Base-by-base conservation (phyloP, 805 yeast species). In the Zygosaccharomyces rouxii region DNA sequence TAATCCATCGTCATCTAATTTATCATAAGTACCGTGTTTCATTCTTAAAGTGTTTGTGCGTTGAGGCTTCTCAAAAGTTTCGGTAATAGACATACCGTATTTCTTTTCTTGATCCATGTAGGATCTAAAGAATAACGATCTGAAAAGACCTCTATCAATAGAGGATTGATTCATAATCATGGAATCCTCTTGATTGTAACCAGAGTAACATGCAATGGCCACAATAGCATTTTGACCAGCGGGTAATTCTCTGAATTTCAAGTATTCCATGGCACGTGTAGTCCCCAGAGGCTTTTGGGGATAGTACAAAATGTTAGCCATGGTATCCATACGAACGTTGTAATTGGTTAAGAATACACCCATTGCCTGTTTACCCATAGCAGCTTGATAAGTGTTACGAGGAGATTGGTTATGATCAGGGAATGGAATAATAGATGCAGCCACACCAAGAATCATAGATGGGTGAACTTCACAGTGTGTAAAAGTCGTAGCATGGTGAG, bases 341-440 rank as follows among this genome's bases (percentile, higher is more conserved):
- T 92, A 94, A 66, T 94, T 94, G 4, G 99, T 94, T 62, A 92
- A 77, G 70, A 87, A 92, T 7, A 94, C 98, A 67, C 99, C 99
- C 99, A 94, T 94, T 49, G 99, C 99, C 74, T 94, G 99, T 71
- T 94, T 94, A 81, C 99, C 99, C 99, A 94, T 94, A 55, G 99
- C 99, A 67, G 97, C 90, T 75, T 94, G 99, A 71, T 94, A 94
- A 3, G 99, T 94, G 67, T 94, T 94, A 83, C 99, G 92, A 52
- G 99, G 99, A 52, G 97, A 90, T 76, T 94, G 99, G 71, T 94
- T 94, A 71, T 94, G 99, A 73, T 94, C 99, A 11, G 99, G 99
- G 86, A 94, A 94, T 16, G 99, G 99, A 77, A 94, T 94, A 67
- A 94, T 89, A 25, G 96, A 88, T 4, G 99, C 99, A 40, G 97